Evolutionary conservation across 2,329 filamentous ascomycete species (phyloP).

Genomic region (Hypoxylon rubiginosum): DNA sequence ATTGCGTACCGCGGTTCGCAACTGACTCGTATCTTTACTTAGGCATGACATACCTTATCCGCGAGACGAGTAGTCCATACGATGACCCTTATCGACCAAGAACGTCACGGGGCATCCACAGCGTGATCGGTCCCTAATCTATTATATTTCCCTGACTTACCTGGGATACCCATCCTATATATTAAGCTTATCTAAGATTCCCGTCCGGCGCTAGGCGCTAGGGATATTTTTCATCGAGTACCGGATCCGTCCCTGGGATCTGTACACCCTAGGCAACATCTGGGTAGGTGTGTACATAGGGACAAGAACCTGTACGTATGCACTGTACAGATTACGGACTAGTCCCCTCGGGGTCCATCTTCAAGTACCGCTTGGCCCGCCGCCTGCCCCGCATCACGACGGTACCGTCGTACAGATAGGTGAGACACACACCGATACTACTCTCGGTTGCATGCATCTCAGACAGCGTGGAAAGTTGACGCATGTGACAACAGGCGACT

Average conservation of each 20-base stretch:
- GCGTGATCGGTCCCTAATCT: constrained; percentile 26
- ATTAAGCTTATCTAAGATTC: constrained; percentile 7
- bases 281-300: background rate
- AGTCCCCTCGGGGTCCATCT: constrained; percentile 10
- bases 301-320: background rate
- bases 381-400: constrained; percentile 33
- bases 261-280: background rate
- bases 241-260: constrained; percentile 6
- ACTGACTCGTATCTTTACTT: constrained; percentile 13
- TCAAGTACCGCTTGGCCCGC: constrained; percentile 33
- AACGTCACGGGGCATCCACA: constrained; percentile 22
- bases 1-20: constrained; percentile 26
- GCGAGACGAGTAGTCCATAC: constrained; percentile 6
- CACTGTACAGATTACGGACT: constrained; percentile 1
- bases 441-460: constrained; percentile 15
- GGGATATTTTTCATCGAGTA: constrained; percentile 3
- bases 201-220: constrained; percentile 3
- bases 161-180: background rate
- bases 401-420: constrained; percentile 8
- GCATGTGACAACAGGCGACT: constrained; percentile 32
- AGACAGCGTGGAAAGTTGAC: constrained; percentile 18
- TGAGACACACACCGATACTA: constrained; percentile 21
- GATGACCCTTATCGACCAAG: constrained; percentile 25
- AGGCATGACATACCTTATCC: constrained; percentile 23
- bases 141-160: background rate